These are phyloP conservation scores for Venturia nashicola DNA, from an alignment of 2,329 filamentous ascomycete species.

Conservation along the genomic window DNA sequence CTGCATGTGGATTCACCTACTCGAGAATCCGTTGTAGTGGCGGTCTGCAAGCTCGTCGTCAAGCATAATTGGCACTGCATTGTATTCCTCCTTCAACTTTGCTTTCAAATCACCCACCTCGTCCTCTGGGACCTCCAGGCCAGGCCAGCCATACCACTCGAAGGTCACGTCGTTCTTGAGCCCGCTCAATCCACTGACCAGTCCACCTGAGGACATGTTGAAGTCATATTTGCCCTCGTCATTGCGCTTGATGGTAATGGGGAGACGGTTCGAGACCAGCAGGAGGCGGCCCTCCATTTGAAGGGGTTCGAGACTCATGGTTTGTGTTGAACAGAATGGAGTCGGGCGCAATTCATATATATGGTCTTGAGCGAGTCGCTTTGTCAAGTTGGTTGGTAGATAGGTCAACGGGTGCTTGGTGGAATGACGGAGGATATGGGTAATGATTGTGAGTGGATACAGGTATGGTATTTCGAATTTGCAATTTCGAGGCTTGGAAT, in stretches of 20 bases:
- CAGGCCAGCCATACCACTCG: conserved; percentile 98
- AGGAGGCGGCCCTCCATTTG: conserved; percentile 45
- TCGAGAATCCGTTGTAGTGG: conserved; percentile 97
- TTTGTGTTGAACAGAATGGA: too few species aligned
- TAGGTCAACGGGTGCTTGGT: too few species aligned
- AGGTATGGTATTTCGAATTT: neutral
- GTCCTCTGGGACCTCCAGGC: conserved; percentile 75
- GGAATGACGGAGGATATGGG: neutral
- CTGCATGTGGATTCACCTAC: conserved; percentile 39
- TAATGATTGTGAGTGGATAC: neutral
- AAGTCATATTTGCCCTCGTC: conserved; percentile 88
- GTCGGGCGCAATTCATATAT: too few species aligned
- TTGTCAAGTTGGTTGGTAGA: too few species aligned
- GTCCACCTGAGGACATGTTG: conserved; percentile 90
- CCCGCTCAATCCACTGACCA: conserved; percentile 87
- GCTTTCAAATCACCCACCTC: conserved; percentile 65
- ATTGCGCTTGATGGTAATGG: conserved; percentile 90
- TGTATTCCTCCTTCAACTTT: conserved; percentile 74
- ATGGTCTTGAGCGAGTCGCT: too few species aligned
- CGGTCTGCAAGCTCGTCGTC: conserved; percentile 86
- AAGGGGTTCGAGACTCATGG: neutral
- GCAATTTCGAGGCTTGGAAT: neutral
- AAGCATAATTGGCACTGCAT: conserved; percentile 83
- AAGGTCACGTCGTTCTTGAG: conserved; percentile 87
- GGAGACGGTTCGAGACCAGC: conserved; percentile 86